Evolutionary conservation across 2,329 filamentous ascomycete species (phyloP).

Genomic region (Calonectria pseudoturangicola): DNA sequence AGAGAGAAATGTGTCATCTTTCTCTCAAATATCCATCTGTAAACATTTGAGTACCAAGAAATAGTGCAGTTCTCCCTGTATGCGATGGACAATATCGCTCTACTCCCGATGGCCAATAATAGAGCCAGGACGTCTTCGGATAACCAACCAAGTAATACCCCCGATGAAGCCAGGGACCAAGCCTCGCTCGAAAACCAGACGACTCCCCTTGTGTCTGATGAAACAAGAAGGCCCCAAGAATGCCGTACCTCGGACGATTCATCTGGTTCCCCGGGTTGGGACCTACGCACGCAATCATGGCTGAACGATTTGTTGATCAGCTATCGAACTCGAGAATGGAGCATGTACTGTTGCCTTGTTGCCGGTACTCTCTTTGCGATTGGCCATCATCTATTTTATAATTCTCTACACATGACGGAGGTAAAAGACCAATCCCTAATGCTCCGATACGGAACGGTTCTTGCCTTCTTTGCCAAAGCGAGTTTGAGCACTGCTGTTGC

Average conservation of each 20-base stretch:
- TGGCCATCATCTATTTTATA: slow-evolving; percentile 37
- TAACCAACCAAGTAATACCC: neutral
- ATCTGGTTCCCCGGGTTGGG: neutral
- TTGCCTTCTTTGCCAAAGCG: slow-evolving; percentile 52
- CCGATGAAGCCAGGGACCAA: neutral
- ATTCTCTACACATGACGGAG: neutral
- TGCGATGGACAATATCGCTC: neutral
- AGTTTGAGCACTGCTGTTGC: slow-evolving; percentile 48
- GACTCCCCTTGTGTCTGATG: neutral
- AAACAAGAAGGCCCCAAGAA: neutral
- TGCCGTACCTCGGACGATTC: neutral
- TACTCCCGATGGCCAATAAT: neutral
- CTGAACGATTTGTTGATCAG: neutral
- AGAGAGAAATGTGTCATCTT: neutral
- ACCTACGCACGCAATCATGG: neutral
- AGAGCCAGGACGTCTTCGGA: neutral
- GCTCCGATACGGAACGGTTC: slow-evolving; percentile 34
- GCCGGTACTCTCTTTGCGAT: neutral
- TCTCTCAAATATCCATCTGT: neutral
- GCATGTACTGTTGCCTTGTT: slow-evolving; percentile 27
- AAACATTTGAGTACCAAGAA: neutral
- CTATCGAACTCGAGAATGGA: slow-evolving; percentile 15
- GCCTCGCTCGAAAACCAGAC: neutral
- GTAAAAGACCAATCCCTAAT: neutral
- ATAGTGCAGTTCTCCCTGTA: too few species aligned